Base-by-base conservation (phyloP, 139 green algal genomes). In the Chlamydomonas sp. region DNA sequence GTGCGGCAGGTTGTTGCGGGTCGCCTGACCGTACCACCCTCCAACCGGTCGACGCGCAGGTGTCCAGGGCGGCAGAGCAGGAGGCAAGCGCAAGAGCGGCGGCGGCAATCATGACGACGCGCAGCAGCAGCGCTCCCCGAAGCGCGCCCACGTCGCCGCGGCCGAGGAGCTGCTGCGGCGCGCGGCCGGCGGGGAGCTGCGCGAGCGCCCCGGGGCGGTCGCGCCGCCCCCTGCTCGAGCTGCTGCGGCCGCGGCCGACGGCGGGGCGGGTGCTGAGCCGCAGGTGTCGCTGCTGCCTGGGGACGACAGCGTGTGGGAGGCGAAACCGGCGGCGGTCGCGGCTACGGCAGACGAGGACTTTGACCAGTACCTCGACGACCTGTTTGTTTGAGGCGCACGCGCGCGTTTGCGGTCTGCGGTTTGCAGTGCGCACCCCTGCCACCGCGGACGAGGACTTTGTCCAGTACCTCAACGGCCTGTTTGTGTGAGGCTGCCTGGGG, bases 401-500 rank as follows among this genome's bases (percentile, higher is more conserved):
- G n/a, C n/a, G n/a, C n/a, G n/a, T n/a, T n/a, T n/a, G n/a, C n/a
- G n/a, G n/a, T n/a, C n/a, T n/a, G n/a, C n/a, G n/a, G n/a, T n/a
- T n/a, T n/a, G n/a, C n/a, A n/a, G n/a, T n/a, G n/a, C n/a, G n/a
- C n/a, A n/a, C n/a, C n/a, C n/a, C n/a, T n/a, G 57, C 62, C 0
- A 83, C 49, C 1, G 65, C 34, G 26, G 76, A 79, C 36, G 76
- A 82, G 3, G 72, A 83, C 4, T 74, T 83, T 57, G 76, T 79
- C 2, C 10, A 43, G 0, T 83, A 83, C 65, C 65, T 83, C 26
- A 72, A 79, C 2, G 69, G 37, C 0, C 61, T 83, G 64, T 83
- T 83, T 38, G 1, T 73, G 49, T 79, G n/a, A 72, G 16, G 50
- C 50, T 83, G n/a, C 69, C 72, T 26, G 72, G 58, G 20, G 72